These are phyloP conservation scores for Cavenderia fasciculata DNA, from an alignment of 78 protist genomes.

Conservation along the genomic window DNA sequence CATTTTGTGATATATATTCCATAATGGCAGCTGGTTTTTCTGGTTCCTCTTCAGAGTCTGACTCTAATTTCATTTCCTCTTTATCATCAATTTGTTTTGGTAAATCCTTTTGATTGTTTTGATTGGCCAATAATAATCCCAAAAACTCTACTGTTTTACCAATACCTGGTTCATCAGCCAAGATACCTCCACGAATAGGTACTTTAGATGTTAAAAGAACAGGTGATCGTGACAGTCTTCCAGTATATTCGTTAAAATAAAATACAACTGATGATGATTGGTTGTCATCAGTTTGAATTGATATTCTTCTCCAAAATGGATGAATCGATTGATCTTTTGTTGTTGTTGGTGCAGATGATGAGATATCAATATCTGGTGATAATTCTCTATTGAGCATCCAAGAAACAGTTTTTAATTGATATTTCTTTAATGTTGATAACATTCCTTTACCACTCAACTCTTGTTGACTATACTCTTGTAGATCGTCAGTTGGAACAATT, in stretches of 20 bases:
- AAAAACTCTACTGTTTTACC: conserved; percentile 62
- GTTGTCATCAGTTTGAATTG: neutral
- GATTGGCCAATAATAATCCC: neutral
- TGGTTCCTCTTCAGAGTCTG: neutral
- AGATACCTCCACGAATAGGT: conserved; percentile 23
- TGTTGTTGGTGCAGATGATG: neutral
- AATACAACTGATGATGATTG: too few species aligned
- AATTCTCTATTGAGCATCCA: conserved; percentile 63
- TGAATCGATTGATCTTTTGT: neutral
- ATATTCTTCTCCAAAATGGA: conserved; percentile 42
- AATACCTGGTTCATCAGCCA: conserved; percentile 61
- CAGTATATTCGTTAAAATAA: conserved; percentile 57
- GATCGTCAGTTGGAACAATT: neutral
- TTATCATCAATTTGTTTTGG: neutral
- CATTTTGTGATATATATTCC: neutral
- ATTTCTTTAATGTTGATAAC: conserved; percentile 13
- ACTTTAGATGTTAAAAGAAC: neutral
- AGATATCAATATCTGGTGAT: neutral
- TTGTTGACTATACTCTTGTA: neutral
- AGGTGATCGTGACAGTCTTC: conserved; percentile 4
- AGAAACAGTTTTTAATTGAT: conserved; percentile 48
- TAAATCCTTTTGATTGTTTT: neutral
- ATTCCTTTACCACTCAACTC: neutral
- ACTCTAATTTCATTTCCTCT: too few species aligned
- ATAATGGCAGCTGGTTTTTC: neutral